Evolutionary conservation across 306 rosid species (phyloP).

Genomic region (Luffa aegyptiaca): DNA sequence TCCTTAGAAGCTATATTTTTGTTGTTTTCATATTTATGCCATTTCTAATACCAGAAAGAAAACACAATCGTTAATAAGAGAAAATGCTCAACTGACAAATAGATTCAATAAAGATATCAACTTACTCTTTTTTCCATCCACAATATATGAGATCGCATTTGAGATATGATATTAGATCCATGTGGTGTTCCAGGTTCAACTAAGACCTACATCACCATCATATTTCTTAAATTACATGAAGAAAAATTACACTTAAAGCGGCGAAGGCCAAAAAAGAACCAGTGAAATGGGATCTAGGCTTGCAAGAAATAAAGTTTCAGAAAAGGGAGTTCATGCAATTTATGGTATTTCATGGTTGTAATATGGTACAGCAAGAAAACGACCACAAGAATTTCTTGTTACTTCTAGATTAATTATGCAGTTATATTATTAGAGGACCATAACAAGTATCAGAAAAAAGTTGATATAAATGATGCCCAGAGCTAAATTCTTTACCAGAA

Average conservation of each 20-base stretch:
- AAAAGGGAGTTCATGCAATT: background rate
- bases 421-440: background rate
- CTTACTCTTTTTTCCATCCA: constrained; percentile 90
- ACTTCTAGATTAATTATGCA: background rate
- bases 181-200: constrained; percentile 94
- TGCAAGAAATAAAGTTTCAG: background rate
- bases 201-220: constrained; percentile 46
- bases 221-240: constrained; percentile 9
- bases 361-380: background rate
- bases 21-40: constrained; percentile 37
- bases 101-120: background rate
- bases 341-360: background rate
- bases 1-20: constrained; percentile 44
- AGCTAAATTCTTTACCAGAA: constrained; percentile 49
- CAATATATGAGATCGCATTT: constrained; percentile 85
- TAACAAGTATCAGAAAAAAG: background rate
- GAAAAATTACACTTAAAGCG: background rate
- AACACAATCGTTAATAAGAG: constrained; percentile 3
- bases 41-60: constrained; percentile 30
- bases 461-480: constrained; percentile 1
- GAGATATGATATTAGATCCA: constrained; percentile 80
- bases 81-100: background rate
- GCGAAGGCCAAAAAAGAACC: background rate
- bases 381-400: background rate
- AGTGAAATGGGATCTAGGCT: background rate